phyloP scores from a whole-genome alignment of 2,329 filamentous ascomycete genomes.

The Paramyrothecium roridum region DNA sequence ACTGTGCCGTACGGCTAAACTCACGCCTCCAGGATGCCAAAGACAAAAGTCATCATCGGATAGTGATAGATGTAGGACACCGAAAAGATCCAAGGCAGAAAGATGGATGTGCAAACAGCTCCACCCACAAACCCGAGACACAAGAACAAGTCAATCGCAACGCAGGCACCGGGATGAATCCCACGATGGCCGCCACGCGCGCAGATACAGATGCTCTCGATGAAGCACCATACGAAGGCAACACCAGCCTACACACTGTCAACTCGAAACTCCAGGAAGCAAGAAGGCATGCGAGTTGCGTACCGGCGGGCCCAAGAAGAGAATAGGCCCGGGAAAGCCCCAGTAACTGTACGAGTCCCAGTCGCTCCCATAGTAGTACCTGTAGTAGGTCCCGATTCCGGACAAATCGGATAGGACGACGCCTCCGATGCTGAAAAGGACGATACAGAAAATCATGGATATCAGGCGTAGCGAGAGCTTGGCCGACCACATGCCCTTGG shows the following conservation, averaged over 20 bases:
- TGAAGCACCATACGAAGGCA: conserved; percentile 8
- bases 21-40: conserved; percentile 5
- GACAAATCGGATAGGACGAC: neutral
- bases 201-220: conserved; percentile 9
- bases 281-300: neutral
- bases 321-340: neutral
- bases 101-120: neutral
- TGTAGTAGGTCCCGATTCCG: neutral
- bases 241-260: conserved; percentile 1
- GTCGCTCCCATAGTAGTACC: neutral
- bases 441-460: conserved; percentile 4
- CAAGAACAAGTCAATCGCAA: conserved; percentile 9
- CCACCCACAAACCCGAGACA: conserved; percentile 8
- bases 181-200: conserved; percentile 7
- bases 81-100: neutral
- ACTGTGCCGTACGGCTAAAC: neutral
- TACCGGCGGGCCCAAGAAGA: conserved; percentile 4
- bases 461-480: conserved; percentile 5
- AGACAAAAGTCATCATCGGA: conserved; percentile 1
- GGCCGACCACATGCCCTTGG: conserved; percentile 4
- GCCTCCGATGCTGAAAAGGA: conserved; percentile 4
- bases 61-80: neutral
- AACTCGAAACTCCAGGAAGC: neutral
- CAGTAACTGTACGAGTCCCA: neutral
- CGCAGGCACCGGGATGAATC: conserved; percentile 9